phyloP scores from a whole-genome alignment of 2,329 filamentous ascomycete species.

The Alternaria incomplexa region DNA sequence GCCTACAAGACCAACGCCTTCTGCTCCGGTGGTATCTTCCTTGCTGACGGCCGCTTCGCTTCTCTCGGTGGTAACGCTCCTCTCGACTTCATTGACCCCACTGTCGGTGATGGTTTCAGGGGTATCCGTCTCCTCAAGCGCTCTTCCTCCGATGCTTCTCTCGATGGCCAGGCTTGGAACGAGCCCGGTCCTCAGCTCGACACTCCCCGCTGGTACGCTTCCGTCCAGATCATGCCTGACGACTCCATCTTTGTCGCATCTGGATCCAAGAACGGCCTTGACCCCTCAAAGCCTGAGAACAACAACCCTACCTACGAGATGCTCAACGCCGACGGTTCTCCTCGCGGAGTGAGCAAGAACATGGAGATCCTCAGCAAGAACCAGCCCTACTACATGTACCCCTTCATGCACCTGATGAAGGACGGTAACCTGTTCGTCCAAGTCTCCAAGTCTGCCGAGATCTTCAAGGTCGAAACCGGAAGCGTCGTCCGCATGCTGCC shows the following conservation, averaged over 20 bases:
- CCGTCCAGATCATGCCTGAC: conserved; percentile 64
- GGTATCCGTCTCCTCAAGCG: conserved; percentile 63
- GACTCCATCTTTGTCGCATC: conserved; percentile 65
- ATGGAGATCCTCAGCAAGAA: conserved; percentile 63
- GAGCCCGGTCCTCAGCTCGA: conserved; percentile 63
- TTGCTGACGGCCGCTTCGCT: conserved; percentile 62
- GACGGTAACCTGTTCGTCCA: conserved; percentile 65
- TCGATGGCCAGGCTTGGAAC: conserved; percentile 59
- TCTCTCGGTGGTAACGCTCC: conserved; percentile 66
- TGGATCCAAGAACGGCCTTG: conserved; percentile 64
- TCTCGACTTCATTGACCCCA: conserved; percentile 62
- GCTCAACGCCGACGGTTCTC: conserved; percentile 57
- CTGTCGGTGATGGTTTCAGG: conserved; percentile 64
- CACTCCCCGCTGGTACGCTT: conserved; percentile 66
- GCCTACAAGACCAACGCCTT: conserved; percentile 66
- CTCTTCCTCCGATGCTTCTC: conserved; percentile 51
- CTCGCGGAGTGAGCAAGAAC: conserved; percentile 55
- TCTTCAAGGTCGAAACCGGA: conserved; percentile 59
- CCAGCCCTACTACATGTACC: conserved; percentile 70
- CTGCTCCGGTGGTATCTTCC: conserved; percentile 65
- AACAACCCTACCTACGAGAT: conserved; percentile 71
- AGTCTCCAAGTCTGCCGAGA: conserved; percentile 61
- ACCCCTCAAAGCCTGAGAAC: conserved; percentile 60
- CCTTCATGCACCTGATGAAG: conserved; percentile 64
- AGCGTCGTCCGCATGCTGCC: conserved; percentile 55